Evolutionary conservation across 345 rosid species (phyloP).

Genomic region (Linum trigynum): DNA sequence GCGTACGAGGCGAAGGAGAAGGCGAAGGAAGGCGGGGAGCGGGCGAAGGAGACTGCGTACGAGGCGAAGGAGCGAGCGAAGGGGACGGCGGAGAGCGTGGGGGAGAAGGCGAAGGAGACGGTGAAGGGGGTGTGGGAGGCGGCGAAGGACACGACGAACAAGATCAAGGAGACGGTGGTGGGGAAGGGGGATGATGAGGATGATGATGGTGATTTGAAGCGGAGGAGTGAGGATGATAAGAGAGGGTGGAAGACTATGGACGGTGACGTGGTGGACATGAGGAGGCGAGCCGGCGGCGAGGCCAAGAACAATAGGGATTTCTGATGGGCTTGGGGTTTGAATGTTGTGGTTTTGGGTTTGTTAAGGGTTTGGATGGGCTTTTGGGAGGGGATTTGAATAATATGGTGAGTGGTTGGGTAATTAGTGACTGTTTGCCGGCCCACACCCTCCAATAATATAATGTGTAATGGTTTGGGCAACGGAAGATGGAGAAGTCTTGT

Average conservation of each 20-base stretch:
- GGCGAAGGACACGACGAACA: background rate
- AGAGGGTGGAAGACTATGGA: background rate
- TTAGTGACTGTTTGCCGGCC: no score
- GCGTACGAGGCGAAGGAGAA: constrained; percentile 4
- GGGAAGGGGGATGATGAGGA: background rate
- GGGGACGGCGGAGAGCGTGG: constrained; percentile 13
- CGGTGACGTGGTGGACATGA: background rate
- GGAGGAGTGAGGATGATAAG: background rate
- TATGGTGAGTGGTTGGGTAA: no score
- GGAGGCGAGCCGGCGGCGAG: background rate
- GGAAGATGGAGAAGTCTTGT: no score
- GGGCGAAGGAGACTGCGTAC: constrained; percentile 12
- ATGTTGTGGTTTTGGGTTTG: background rate
- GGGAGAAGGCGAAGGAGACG: constrained; percentile 17
- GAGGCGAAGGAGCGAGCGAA: constrained; percentile 3
- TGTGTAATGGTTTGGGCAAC: no score
- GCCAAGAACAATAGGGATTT: background rate
- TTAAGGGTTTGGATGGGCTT: background rate
- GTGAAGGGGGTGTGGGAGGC: constrained; percentile 10
- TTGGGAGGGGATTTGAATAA: no score
- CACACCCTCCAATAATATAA: no score
- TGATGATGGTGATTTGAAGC: background rate
- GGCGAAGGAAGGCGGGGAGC: background rate
- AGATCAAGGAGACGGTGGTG: background rate
- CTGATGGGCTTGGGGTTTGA: background rate